Conservation (phyloP, 129 eudicot species). For the Helianthus annuus region DNA sequence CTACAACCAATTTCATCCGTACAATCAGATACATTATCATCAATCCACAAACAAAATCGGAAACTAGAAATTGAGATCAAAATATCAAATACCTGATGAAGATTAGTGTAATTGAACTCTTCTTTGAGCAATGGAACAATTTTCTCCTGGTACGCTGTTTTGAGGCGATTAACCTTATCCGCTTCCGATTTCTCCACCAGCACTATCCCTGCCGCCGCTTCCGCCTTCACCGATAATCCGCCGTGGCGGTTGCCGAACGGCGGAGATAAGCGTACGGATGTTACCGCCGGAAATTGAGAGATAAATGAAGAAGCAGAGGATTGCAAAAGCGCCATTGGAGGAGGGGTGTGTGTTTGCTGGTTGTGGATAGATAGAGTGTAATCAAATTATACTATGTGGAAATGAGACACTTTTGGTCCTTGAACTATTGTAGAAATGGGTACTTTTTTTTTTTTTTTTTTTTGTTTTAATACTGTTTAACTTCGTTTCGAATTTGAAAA, state of each 20-base stretch:
- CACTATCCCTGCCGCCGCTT: constrained; percentile 55
- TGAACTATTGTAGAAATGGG: neutral
- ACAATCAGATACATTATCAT: constrained; percentile 7
- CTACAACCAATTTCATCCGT: constrained; percentile 10
- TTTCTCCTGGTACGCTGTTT: constrained; percentile 63
- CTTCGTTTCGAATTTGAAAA: too few relatives aligned
- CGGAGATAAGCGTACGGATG: constrained; percentile 33
- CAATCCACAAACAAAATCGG: neutral
- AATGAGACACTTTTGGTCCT: constrained; percentile 20
- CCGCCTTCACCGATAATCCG: constrained; percentile 55
- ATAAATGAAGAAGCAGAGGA: constrained; percentile 70
- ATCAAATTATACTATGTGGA: constrained; percentile 15
- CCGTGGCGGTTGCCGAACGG: constrained; percentile 21
- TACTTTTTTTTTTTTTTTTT: neutral
- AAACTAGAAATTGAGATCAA: neutral
- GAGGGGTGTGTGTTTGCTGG: neutral
- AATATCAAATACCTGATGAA: constrained; percentile 64
- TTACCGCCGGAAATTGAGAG: constrained; percentile 47
- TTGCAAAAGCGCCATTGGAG: constrained; percentile 71
- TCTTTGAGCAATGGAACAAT: constrained; percentile 77
- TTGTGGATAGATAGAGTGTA: constrained; percentile 23
- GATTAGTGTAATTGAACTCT: constrained; percentile 76
- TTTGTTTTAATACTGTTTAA: neutral
- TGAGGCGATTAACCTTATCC: constrained; percentile 68
- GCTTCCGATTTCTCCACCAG: constrained; percentile 78